Conservation (phyloP, 140 eudicot genomes). For the Stevia rebaudiana region DNA sequence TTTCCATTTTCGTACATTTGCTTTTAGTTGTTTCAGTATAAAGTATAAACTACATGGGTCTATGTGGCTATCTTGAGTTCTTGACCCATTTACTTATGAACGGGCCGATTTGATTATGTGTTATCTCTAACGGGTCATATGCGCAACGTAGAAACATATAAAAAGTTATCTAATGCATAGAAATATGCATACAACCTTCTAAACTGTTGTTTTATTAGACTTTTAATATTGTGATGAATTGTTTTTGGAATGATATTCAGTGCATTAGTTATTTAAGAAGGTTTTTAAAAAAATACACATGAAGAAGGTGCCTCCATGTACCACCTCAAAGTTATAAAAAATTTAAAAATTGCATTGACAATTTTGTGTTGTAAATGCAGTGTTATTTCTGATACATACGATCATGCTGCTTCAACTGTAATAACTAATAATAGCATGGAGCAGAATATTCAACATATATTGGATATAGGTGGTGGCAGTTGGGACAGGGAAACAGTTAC, state of each 20-base stretch:
- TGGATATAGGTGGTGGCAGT: constrained; percentile 95
- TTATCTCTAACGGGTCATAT: background rate
- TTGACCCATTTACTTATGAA: background rate
- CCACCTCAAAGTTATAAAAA: background rate
- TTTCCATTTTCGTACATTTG: background rate
- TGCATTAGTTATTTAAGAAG: background rate
- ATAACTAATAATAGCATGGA: constrained; percentile 52
- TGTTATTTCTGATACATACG: constrained; percentile 48
- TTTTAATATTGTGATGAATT: background rate
- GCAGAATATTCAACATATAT: constrained; percentile 71
- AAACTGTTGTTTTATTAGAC: background rate
- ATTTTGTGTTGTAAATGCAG: constrained; percentile 34
- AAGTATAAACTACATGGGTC: background rate
- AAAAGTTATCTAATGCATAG: background rate
- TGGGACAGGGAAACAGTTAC: constrained; percentile 91
- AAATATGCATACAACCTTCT: background rate
- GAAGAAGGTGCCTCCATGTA: background rate
- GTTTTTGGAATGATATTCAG: background rate
- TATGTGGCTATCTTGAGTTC: too few species aligned
- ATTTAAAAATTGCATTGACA: background rate
- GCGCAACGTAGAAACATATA: background rate
- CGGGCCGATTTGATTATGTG: background rate
- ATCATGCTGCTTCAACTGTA: constrained; percentile 63
- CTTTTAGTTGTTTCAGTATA: background rate
- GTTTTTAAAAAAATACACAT: background rate